These are phyloP conservation scores for Begonia fuchsioides DNA, from an alignment of 306 rosid species.

Conservation along the genomic window DNA sequence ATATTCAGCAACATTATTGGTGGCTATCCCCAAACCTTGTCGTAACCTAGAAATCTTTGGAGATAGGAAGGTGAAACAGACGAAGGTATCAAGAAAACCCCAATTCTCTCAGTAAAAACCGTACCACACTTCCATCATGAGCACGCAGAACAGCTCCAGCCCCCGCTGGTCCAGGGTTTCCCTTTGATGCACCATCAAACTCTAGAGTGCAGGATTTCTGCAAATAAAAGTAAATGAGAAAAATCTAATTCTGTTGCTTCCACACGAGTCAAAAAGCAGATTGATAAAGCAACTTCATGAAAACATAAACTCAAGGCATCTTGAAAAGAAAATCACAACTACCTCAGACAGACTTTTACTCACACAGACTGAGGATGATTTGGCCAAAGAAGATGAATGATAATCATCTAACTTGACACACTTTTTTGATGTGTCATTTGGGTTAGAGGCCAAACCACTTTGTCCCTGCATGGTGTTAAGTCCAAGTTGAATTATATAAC, in stretches of 20 bases:
- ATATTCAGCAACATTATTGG: conserved; percentile 87
- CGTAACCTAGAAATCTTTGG: conserved; percentile 65
- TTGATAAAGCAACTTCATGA: background rate
- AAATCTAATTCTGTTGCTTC: conserved; percentile 4
- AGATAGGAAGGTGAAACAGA: conserved; percentile 19
- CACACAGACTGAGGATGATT: conserved; percentile 22
- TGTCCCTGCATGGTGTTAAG: conserved; percentile 20
- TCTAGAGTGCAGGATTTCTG: conserved; percentile 54
- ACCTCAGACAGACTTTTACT: conserved; percentile 17
- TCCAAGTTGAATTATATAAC: conserved; percentile 6
- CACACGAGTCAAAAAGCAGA: background rate
- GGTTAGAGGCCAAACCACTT: conserved; percentile 14
- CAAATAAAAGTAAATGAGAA: conserved; percentile 9
- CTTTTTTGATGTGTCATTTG: conserved; percentile 28
- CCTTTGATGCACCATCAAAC: conserved; percentile 87
- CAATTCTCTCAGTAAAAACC: conserved; percentile 11
- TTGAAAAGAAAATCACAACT: background rate
- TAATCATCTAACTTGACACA: conserved; percentile 28
- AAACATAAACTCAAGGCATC: background rate
- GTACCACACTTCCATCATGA: conserved; percentile 77
- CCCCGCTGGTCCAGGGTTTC: conserved; percentile 92
- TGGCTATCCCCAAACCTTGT: conserved; percentile 71
- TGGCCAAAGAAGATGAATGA: conserved; percentile 3
- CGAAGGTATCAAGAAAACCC: conserved; percentile 7
- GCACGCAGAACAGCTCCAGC: conserved; percentile 82